Evolutionary conservation across 495 filamentous ascomycete species (phyloP), one percentile per base, ranked within the genome.

Genomic region (Clohesyomyces aquaticus): DNA sequence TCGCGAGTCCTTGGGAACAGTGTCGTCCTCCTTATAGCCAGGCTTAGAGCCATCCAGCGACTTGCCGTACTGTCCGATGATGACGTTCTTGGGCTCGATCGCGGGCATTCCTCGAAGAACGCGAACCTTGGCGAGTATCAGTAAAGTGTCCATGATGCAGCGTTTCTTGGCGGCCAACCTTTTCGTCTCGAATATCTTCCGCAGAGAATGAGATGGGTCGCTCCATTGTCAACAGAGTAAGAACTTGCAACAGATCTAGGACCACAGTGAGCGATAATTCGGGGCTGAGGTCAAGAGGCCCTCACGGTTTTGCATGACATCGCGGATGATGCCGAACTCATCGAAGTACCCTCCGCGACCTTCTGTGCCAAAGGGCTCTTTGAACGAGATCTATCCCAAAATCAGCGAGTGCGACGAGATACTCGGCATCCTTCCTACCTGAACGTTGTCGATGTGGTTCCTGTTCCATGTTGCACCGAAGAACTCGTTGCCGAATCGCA

Each of bases 291-390:
- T 3, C 6, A 35, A 25, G 9, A 1, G 9, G 12, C 43, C 76
- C 81, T 63, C 74, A 85, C 82, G 77, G 71, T 79, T 79, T 60
- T 79, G 77, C 77, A 79, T 79, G 66, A 99, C 95, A 80, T 99
- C 95, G 76, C 95, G 91, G 72, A 99, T 93, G 74, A 99, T 99
- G 68, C 95, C 95, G 72, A 99, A 99, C 78, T 99, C 95, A 72
- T 99, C 95, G 74, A 99, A 99, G 80, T 99, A 99, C 54, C 95
- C 95, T 53, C 95, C 95, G 75, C 95, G 90, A 28, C 95, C 94
- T 77, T 99, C 95, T n/a, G 95, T 99, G 66, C 95, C 95, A 74
- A 99, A 99, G 3, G 95, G 95, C 79, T 99, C 95, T 81, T 99
- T 99, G 82, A 99, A 99, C 47, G 95, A 89, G 74, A 98, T 98